Percentiles rank a stretch among this genome's conserved stretches.
Evolutionary conservation across 345 rosid species (phyloP).

Genomic region (Ceriops tagal): DNA sequence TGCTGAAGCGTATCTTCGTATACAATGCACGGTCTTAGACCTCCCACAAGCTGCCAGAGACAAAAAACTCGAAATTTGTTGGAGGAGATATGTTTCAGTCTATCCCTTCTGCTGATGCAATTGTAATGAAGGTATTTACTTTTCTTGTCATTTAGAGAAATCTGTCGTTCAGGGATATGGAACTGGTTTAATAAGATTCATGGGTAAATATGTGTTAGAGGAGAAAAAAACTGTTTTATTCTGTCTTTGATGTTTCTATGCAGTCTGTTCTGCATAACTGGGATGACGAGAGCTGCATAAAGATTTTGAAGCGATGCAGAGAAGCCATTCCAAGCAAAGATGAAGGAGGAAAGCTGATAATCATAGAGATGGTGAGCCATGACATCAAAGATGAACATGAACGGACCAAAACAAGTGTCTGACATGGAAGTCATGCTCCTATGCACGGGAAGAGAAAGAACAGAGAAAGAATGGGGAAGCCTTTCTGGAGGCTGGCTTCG

Average conservation of each 20-base stretch:
- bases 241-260: neutral
- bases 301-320: slow-evolving; percentile 26
- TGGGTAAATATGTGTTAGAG: too few species aligned
- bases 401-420: slow-evolving; percentile 15
- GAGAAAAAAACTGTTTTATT: neutral
- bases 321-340: slow-evolving; percentile 17
- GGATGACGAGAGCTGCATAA: slow-evolving; percentile 21
- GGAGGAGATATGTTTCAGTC: slow-evolving; percentile 28
- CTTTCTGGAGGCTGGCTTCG: slow-evolving; percentile 24
- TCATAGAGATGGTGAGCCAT: slow-evolving; percentile 31
- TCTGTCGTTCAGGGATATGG: too few species aligned
- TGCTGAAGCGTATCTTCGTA: slow-evolving; percentile 11
- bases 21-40: slow-evolving; percentile 22
- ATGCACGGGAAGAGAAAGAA: slow-evolving; percentile 15
- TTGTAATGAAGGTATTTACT: slow-evolving; percentile 19
- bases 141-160: neutral
- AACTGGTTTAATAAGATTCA: too few species aligned
- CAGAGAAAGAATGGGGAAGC: slow-evolving; percentile 16
- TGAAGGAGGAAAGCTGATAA: slow-evolving; percentile 30
- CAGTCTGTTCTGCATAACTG: slow-evolving; percentile 23
- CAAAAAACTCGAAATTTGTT: slow-evolving; percentile 20
- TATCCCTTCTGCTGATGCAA: slow-evolving; percentile 25
- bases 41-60: slow-evolving; percentile 24
- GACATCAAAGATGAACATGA: slow-evolving; percentile 24
- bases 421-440: slow-evolving; percentile 25